Conservation (phyloP, 192 early-diverging fungal species). For the Dimargaris cristalligena region DNA sequence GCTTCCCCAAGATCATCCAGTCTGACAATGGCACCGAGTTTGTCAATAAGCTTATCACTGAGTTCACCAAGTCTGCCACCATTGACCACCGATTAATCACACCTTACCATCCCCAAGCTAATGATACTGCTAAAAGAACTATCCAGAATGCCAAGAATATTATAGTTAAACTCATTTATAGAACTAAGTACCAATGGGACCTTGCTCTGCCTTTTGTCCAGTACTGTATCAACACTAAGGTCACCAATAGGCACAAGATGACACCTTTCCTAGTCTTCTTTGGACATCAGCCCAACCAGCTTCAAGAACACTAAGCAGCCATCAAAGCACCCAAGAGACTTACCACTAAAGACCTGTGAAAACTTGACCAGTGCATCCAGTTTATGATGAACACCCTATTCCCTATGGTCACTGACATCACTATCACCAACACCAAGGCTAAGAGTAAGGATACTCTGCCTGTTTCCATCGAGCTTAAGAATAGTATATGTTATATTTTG, state of each 20-base stretch:
- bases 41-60: conserved; percentile 17
- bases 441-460: conserved; percentile 14
- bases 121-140: conserved; percentile 25
- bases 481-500: conserved; percentile 12
- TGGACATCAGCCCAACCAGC: conserved; percentile 17
- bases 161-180: conserved; percentile 17
- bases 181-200: conserved; percentile 16
- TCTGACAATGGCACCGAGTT: conserved; percentile 29
- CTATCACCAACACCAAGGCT: conserved; percentile 2
- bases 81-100: conserved; percentile 22
- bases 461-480: conserved; percentile 4
- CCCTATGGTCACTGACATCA: neutral
- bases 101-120: conserved; percentile 25
- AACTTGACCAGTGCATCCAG: conserved; percentile 1
- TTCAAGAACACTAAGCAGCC: conserved; percentile 16
- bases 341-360: conserved; percentile 2
- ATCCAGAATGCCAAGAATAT: conserved; percentile 16
- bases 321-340: neutral
- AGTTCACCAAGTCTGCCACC: conserved; percentile 4
- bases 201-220: conserved; percentile 20
- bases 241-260: conserved; percentile 14
- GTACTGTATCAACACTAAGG: conserved; percentile 19
- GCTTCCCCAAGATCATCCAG: conserved; percentile 17
- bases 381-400: neutral
- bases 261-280: conserved; percentile 29